Evolutionary conservation across 192 early-diverging fungal genomes (phyloP).

Genomic region (Backusella australiensis): DNA sequence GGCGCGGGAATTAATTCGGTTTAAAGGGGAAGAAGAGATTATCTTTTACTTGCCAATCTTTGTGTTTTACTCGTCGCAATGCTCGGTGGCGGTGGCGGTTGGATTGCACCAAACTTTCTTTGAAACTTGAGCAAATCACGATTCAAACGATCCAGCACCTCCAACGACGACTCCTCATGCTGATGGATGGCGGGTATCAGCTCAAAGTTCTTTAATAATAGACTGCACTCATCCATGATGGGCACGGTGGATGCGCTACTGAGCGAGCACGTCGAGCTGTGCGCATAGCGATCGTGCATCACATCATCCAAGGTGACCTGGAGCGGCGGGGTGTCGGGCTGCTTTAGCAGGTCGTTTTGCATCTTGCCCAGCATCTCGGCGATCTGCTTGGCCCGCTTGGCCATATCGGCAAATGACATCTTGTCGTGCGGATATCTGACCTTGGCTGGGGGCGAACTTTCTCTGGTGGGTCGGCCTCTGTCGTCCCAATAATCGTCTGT

Average conservation of each 20-base stretch:
- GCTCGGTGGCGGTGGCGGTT: neutral
- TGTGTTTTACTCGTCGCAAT: neutral
- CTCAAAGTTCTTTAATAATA: neutral
- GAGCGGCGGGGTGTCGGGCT: neutral
- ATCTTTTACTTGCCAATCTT: neutral
- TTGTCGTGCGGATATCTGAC: constrained; percentile 50
- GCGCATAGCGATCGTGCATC: neutral
- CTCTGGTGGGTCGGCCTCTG: neutral
- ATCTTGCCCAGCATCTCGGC: constrained; percentile 54
- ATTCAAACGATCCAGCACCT: constrained; percentile 52
- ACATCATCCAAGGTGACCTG: neutral
- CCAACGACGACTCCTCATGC: constrained; percentile 33
- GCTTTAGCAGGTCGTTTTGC: constrained; percentile 32
- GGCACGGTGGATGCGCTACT: constrained; percentile 34
- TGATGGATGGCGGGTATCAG: neutral
- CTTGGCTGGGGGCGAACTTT: constrained; percentile 42
- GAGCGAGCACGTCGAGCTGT: constrained; percentile 1
- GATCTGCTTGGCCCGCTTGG: constrained; percentile 60
- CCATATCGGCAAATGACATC: constrained; percentile 62
- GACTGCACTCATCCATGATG: constrained; percentile 12
- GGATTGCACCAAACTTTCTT: constrained; percentile 35
- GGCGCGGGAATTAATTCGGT: neutral
- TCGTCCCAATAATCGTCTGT: constrained; percentile 3
- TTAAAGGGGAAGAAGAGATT: neutral
- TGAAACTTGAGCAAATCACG: constrained; percentile 53